phyloP scores from a whole-genome alignment of 164 flowering plant genomes.

The Houttuynia cordata region DNA sequence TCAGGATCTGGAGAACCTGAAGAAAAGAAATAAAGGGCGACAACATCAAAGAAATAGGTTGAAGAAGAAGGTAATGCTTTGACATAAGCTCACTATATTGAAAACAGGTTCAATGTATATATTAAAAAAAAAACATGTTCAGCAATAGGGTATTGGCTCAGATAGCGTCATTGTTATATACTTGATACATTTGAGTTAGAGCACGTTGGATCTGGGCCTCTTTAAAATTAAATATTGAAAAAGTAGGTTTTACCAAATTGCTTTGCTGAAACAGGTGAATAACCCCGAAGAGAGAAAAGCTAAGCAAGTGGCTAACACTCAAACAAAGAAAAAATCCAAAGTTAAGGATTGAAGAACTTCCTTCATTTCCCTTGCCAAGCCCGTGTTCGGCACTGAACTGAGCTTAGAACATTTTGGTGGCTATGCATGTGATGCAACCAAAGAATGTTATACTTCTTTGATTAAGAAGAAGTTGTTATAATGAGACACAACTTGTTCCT shows the following conservation, averaged over 20 bases:
- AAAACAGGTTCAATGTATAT: neutral
- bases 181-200: too few relatives aligned
- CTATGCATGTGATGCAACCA: too few relatives aligned
- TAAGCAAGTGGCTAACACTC: slow-evolving; percentile 10
- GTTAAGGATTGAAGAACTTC: slow-evolving; percentile 10
- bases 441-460: too few relatives aligned
- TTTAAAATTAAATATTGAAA: too few relatives aligned
- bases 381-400: too few relatives aligned
- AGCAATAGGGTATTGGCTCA: neutral
- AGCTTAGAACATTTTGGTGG: too few relatives aligned
- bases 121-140: neutral
- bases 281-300: slow-evolving; percentile 7
- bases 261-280: slow-evolving; percentile 16
- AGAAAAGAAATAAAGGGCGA: slow-evolving; percentile 29
- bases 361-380: neutral
- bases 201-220: too few relatives aligned
- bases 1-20: slow-evolving; percentile 17
- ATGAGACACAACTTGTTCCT: too few relatives aligned
- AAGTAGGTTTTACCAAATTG: too few relatives aligned
- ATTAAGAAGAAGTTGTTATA: too few relatives aligned
- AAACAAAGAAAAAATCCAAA: slow-evolving; percentile 37
- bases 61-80: slow-evolving; percentile 29
- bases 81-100: neutral
- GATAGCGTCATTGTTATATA: too few relatives aligned
- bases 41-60: slow-evolving; percentile 34